These are phyloP conservation scores for Candida suzukii DNA, from an alignment of 805 yeast species.

Conservation along the genomic window DNA sequence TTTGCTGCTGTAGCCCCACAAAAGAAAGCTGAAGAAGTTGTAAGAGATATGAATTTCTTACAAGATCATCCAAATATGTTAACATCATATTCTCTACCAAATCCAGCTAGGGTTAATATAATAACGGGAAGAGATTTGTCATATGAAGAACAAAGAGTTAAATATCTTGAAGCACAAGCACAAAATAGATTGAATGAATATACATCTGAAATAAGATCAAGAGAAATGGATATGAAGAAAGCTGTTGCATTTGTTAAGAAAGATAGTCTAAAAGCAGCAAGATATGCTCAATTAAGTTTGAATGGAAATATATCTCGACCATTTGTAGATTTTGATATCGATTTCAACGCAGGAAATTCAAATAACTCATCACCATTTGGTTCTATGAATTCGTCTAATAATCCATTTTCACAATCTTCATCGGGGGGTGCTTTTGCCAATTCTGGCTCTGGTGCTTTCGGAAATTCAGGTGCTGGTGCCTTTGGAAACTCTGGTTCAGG, in stretches of 20 bases:
- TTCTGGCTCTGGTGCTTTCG: not conserved
- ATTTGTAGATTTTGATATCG: constrained; percentile 28
- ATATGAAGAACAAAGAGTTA: constrained; percentile 43
- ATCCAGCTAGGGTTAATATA: constrained; percentile 41
- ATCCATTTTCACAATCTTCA: constrained; percentile 7
- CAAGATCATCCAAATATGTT: constrained; percentile 11
- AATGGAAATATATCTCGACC: constrained; percentile 20
- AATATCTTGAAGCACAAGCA: constrained; percentile 35
- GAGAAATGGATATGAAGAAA: constrained; percentile 40
- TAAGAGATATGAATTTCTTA: constrained; percentile 18
- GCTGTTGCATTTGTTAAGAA: constrained; percentile 30
- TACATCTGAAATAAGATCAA: constrained; percentile 31
- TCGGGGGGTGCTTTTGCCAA: constrained; percentile 1
- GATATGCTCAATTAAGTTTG: constrained; percentile 45
- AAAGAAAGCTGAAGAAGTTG: constrained; percentile 9
- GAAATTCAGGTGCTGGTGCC: not conserved
- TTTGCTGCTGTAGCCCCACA: constrained; percentile 1
- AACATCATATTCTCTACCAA: constrained; percentile 42
- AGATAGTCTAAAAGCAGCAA: constrained; percentile 44
- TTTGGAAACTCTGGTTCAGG: not conserved
- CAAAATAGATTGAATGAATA: constrained; percentile 30
- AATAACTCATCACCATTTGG: no score
- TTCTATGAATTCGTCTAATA: not conserved
- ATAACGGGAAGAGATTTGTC: constrained; percentile 48
- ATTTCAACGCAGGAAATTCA: constrained; percentile 5